These are phyloP conservation scores for Beauveria australis DNA, from an alignment of 2,329 filamentous ascomycete species.

Conservation along the genomic window DNA sequence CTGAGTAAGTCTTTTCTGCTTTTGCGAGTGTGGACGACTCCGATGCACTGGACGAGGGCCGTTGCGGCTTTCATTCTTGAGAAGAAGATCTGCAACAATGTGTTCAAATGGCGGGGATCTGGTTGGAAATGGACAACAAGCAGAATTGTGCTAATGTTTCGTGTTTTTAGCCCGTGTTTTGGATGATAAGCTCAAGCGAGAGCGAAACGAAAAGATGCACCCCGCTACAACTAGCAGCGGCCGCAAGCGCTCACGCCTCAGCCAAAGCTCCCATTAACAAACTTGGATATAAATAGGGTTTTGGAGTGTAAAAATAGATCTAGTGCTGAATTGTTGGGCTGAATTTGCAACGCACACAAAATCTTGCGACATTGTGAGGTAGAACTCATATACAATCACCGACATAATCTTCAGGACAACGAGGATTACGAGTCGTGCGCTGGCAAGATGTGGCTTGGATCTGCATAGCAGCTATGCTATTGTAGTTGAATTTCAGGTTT, in stretches of 20 bases:
- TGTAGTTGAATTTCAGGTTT: background rate
- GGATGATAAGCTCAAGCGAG: conserved; percentile 59
- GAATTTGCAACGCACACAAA: background rate
- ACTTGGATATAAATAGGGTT: too few relatives aligned
- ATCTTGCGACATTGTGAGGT: background rate
- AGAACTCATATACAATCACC: background rate
- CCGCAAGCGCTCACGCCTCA: conserved; percentile 51
- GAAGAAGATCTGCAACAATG: too few relatives aligned
- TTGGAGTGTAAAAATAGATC: background rate
- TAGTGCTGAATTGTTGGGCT: background rate
- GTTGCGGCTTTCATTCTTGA: too few relatives aligned
- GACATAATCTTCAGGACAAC: background rate
- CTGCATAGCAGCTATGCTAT: background rate
- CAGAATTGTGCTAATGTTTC: conserved; percentile 14
- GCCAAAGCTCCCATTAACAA: conserved; percentile 24
- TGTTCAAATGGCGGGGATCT: too few relatives aligned
- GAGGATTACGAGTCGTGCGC: background rate
- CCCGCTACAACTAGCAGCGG: conserved; percentile 35
- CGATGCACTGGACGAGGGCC: background rate
- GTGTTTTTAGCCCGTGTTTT: conserved; percentile 46
- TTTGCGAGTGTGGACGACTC: background rate
- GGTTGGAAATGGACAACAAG: conserved; percentile 10
- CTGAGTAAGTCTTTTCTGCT: conserved; percentile 49
- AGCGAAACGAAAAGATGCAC: conserved; percentile 52
- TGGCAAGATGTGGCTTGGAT: background rate